phyloP scores from a whole-genome alignment of 345 rosid genomes.

The Camelina hispida region DNA sequence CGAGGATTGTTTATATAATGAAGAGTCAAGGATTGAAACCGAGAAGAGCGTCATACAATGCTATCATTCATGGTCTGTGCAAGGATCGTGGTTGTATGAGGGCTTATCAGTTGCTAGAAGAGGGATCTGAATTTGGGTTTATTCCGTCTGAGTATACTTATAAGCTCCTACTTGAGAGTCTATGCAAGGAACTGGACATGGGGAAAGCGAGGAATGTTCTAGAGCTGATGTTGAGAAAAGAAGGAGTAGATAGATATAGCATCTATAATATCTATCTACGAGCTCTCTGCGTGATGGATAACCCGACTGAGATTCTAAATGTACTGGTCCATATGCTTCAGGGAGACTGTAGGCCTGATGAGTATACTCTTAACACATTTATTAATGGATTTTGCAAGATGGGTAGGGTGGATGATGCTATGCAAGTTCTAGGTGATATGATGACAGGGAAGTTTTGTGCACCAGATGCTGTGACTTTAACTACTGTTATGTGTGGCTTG shows the following conservation, averaged over 20 bases:
- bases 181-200: constrained; percentile 63
- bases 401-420: constrained; percentile 72
- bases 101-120: constrained; percentile 80
- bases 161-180: constrained; percentile 69
- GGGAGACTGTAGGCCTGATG: constrained; percentile 69
- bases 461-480: constrained; percentile 79
- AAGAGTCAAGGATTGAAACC: constrained; percentile 62
- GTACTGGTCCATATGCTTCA: constrained; percentile 79
- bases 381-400: constrained; percentile 82
- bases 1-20: constrained; percentile 80
- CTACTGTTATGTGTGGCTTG: constrained; percentile 67
- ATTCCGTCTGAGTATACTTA: constrained; percentile 76
- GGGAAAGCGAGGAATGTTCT: constrained; percentile 64
- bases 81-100: constrained; percentile 74
- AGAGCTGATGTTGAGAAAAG: constrained; percentile 61
- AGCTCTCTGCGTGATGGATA: constrained; percentile 64
- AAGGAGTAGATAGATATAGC: constrained; percentile 53
- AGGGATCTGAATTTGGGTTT: constrained; percentile 67
- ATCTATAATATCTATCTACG: constrained; percentile 76
- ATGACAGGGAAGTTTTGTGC: constrained; percentile 67
- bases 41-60: constrained; percentile 66
- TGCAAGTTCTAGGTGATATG: constrained; percentile 78
- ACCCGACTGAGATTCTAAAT: constrained; percentile 71
- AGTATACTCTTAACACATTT: constrained; percentile 78
- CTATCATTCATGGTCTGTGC: constrained; percentile 78